A percentile compares a stretch with the other conserved stretches of the same genome.
These are phyloP conservation scores for Lophiostoma macrostomum DNA, from an alignment of 495 filamentous ascomycete genomes.

Conservation along the genomic window DNA sequence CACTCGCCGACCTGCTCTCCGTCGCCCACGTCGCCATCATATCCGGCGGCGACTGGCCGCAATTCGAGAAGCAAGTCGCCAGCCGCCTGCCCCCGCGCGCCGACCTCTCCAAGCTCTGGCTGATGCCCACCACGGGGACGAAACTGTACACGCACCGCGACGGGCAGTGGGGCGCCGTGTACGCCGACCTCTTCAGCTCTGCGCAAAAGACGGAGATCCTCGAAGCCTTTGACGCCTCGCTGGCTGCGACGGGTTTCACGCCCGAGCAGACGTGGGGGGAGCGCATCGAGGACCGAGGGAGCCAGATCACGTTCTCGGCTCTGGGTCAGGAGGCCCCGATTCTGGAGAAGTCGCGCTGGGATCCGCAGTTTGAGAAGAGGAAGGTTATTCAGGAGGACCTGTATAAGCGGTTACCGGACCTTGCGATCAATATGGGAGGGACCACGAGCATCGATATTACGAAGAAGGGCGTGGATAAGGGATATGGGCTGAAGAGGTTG, in stretches of 20 bases:
- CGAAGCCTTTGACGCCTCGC: slow-evolving; percentile 23
- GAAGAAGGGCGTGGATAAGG: slow-evolving; percentile 34
- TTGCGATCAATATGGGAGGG: slow-evolving; percentile 37
- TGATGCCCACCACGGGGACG: slow-evolving; percentile 34
- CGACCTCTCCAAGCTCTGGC: slow-evolving; percentile 32
- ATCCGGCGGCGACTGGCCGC: slow-evolving; percentile 15
- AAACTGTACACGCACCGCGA: slow-evolving; percentile 32
- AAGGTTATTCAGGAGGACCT: slow-evolving; percentile 33
- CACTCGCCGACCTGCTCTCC: slow-evolving; percentile 13
- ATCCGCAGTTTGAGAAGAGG: slow-evolving; percentile 35
- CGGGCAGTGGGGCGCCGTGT: slow-evolving; percentile 24
- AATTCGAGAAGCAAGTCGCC: slow-evolving; percentile 25
- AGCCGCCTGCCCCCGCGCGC: slow-evolving; percentile 27
- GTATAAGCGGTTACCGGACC: slow-evolving; percentile 26
- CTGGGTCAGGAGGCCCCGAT: slow-evolving; percentile 36
- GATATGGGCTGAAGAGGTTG: slow-evolving; percentile 34
- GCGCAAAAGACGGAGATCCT: slow-evolving; percentile 21
- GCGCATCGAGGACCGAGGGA: slow-evolving; percentile 35
- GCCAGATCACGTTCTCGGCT: slow-evolving; percentile 37
- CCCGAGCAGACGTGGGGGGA: slow-evolving; percentile 36
- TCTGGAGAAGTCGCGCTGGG: slow-evolving; percentile 28
- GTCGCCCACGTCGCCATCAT: slow-evolving; percentile 15
- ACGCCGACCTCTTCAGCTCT: slow-evolving; percentile 29
- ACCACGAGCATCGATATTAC: slow-evolving; percentile 36
- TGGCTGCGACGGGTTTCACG: slow-evolving; percentile 20